Base-by-base conservation (phyloP, 2,329 filamentous ascomycete species). In the Apiospora aurea region DNA sequence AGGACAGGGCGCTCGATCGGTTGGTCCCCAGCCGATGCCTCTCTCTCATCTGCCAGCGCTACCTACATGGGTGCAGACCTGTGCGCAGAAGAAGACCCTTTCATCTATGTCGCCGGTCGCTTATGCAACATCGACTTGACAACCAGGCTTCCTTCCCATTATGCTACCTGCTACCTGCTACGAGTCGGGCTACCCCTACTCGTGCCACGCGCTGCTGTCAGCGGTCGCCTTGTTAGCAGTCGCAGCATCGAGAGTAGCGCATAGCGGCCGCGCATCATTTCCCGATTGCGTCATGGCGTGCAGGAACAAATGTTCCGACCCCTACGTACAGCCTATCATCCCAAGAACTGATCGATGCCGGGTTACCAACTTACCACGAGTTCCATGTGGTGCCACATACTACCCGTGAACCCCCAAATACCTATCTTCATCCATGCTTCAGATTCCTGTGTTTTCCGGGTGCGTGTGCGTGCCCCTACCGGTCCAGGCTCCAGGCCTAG, bases 221-320 rank as follows among this genome's bases (percentile, higher is more conserved):
- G 13, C 18, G 16, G 29, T 64, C 26, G 18, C 29, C 24, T 38
- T 4, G 34, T n/a, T 41, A n/a, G 34, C 57, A 38, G 34, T 24
- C 18, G 34, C 57, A 13, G 57, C 57, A 64, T 41, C 57, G n/a
- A 41, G 57, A 64, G 57, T 64, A 64, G 34, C 57, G 29, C 57
- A 41, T n/a, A 41, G 34, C 34, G 21, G 21, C 57, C 57, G 57
- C 57, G n/a, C 29, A 64, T 64, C 57, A 41, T 64, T 64, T n/a
- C 34, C 57, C 13, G 2, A 41, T 41, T 64, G 18, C 57, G 34
- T 34, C 57, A 64, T 64, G 57, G 57, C 57, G 34, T 64, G 57
- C 57, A 64, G 57, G 57, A 64, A 64, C 57, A 64, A 64, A 64
- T 64, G 57, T 64, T 41, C 57, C 57, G 57, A 64, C 21, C 10